Conservation (phyloP, 1,284 basidiomycete genomes). For the Leccinum subspadiceum region DNA sequence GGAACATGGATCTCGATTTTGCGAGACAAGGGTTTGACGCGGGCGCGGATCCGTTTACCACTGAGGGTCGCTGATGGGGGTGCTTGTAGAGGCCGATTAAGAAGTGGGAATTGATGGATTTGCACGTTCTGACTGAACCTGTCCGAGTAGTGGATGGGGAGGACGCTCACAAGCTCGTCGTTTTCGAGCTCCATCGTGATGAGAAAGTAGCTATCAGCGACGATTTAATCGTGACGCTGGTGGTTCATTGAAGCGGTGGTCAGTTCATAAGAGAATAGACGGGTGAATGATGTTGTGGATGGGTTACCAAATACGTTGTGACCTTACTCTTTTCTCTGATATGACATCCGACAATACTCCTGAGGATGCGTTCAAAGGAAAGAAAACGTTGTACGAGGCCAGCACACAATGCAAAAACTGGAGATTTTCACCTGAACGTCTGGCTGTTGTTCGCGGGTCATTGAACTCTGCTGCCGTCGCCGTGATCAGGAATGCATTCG, state of each 20-base stretch:
- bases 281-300: background rate
- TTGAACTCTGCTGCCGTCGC: conserved; percentile 76
- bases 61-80: conserved; percentile 69
- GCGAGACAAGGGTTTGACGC: conserved; percentile 60
- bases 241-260: background rate
- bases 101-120: conserved; percentile 75
- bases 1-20: conserved; percentile 76
- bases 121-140: conserved; percentile 60
- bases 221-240: background rate
- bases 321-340: too few relatives aligned
- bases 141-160: conserved; percentile 72
- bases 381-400: conserved; percentile 64
- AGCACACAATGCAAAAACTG: conserved; percentile 88
- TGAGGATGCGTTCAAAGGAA: conserved; percentile 1
- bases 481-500: conserved; percentile 73
- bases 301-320: background rate
- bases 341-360: background rate
- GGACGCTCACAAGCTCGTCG: conserved; percentile 60
- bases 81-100: conserved; percentile 66
- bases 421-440: conserved; percentile 74
- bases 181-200: conserved; percentile 26
- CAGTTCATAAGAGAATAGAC: background rate
- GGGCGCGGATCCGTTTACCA: conserved; percentile 73
- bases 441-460: conserved; percentile 56
- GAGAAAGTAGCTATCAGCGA: conserved; percentile 7